Percentiles rank a stretch among this genome's conserved stretches.
These are phyloP conservation scores for Russula earlei DNA, from an alignment of 768 basidiomycete genomes.

Conservation along the genomic window DNA sequence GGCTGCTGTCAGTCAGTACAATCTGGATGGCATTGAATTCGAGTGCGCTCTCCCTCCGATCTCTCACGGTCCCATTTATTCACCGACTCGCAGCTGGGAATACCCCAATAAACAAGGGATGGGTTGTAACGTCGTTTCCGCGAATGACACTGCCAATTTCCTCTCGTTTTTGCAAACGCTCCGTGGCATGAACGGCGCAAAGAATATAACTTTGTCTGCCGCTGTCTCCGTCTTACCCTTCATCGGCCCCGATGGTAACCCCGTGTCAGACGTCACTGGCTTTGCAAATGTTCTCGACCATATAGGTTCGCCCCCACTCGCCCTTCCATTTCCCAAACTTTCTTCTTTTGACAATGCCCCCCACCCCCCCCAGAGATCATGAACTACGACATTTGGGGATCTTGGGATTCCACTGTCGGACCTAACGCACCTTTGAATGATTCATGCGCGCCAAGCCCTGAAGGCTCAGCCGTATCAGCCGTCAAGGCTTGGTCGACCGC, in stretches of 20 bases:
- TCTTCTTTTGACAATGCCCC: background rate
- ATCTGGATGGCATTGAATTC: constrained; percentile 14
- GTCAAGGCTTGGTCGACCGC: constrained; percentile 13
- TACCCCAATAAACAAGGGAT: background rate
- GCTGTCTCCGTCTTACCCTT: background rate
- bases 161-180: constrained; percentile 4
- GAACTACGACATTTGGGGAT: constrained; percentile 19
- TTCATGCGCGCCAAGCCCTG: background rate
- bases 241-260: background rate
- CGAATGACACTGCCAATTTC: constrained; percentile 2
- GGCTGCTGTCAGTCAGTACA: background rate
- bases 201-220: background rate
- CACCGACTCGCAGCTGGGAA: constrained; percentile 12
- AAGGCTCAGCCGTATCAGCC: constrained; percentile 12
- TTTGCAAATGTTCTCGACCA: constrained; percentile 16
- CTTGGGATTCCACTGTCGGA: background rate
- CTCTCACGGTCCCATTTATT: background rate
- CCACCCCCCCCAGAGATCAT: constrained; percentile 1
- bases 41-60: constrained; percentile 2
- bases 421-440: constrained; percentile 19
- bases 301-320: background rate
- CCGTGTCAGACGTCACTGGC: constrained; percentile 3
- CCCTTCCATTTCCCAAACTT: too few species aligned
- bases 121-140: constrained; percentile 1
- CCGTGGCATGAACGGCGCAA: background rate